A percentile compares a stretch with the other conserved stretches of the same genome.
phyloP scores from a whole-genome alignment of 2,329 filamentous ascomycete genomes.

The Aspergillus texensis region DNA sequence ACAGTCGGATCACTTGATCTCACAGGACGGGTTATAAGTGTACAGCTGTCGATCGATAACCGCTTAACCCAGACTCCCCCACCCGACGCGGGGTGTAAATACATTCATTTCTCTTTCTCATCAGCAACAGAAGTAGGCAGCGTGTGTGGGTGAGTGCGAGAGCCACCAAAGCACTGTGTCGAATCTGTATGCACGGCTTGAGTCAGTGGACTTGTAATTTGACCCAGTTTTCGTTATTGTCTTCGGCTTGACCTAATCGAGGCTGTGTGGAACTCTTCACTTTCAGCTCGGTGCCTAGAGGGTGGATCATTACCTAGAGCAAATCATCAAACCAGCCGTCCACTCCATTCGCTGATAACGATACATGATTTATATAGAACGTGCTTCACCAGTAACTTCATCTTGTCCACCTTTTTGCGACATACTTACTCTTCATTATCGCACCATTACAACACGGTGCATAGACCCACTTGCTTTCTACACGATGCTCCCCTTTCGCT shows the following conservation, averaged over 20 bases:
- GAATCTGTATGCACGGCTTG: background rate
- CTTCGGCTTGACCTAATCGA: background rate
- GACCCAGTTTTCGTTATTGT: background rate
- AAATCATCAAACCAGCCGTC: background rate
- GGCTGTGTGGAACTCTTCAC: background rate
- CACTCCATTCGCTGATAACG: background rate
- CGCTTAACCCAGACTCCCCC: background rate
- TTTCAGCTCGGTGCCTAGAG: background rate
- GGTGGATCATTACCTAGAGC: background rate
- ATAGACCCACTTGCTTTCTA: background rate
- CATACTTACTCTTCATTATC: background rate
- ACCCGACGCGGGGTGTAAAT: background rate
- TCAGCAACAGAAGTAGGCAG: background rate
- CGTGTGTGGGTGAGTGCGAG: background rate
- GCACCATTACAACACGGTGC: background rate
- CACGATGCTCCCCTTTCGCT: slow-evolving; percentile 7
- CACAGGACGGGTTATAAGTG: background rate
- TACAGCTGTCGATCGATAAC: background rate
- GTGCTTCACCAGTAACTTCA: background rate
- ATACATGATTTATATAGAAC: background rate
- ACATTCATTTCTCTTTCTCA: background rate
- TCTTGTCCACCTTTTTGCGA: background rate
- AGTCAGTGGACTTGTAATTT: background rate
- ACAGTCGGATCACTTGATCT: background rate
- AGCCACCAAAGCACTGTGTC: background rate